Conservation (phyloP, 306 rosid genomes). For the Prunus mongolica region DNA sequence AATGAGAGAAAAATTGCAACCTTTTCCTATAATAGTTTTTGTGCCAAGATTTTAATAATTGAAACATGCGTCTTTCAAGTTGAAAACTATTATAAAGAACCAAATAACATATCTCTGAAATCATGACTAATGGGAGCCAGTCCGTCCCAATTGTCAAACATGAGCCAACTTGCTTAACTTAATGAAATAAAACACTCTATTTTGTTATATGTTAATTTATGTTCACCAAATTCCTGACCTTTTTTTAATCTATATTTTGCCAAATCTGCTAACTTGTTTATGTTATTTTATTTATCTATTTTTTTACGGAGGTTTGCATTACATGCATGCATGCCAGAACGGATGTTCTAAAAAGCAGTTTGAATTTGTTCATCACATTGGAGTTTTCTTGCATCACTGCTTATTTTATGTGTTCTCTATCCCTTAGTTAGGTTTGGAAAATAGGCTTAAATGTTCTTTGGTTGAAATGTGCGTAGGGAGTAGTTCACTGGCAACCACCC, state of each 20-base stretch:
- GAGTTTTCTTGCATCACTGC: not conserved
- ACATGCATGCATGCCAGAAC: not conserved
- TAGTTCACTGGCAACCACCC: slow-evolving; percentile 97
- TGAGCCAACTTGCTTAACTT: not conserved
- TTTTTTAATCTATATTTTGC: not conserved
- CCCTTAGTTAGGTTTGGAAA: not conserved
- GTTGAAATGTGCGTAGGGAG: slow-evolving; percentile 55
- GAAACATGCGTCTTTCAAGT: not conserved
- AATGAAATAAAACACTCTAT: not conserved
- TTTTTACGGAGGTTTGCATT: not conserved
- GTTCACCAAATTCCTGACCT: not conserved
- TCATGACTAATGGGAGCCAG: not conserved
- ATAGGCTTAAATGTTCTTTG: slow-evolving; percentile 2
- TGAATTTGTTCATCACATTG: not conserved
- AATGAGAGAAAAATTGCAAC: not conserved
- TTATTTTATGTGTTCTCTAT: not conserved
- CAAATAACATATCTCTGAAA: not conserved
- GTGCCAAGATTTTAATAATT: not conserved
- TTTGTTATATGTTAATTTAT: not conserved
- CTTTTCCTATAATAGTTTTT: not conserved
- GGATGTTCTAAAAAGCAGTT: not conserved
- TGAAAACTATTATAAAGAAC: not conserved
- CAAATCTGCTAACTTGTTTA: too few species aligned
- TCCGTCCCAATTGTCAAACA: not conserved
- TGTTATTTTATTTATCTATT: not conserved